These are phyloP conservation scores for Sarocladium strictum DNA, from an alignment of 2,329 filamentous ascomycete species.

Conservation along the genomic window DNA sequence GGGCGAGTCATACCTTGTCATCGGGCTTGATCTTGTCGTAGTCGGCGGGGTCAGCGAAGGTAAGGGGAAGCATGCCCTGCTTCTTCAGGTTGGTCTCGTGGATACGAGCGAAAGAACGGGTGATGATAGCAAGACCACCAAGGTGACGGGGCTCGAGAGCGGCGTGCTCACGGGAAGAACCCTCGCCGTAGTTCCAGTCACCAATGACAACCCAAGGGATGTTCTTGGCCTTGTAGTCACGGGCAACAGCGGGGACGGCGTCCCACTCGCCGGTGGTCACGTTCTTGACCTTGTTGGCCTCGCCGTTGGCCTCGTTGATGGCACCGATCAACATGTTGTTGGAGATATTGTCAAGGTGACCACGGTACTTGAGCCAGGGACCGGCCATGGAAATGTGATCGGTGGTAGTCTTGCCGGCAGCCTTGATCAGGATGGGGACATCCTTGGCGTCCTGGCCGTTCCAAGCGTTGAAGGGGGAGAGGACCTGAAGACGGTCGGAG, in stretches of 20 bases:
- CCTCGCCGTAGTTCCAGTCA: conserved; percentile 92
- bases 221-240: conserved; percentile 97
- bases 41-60: conserved; percentile 88
- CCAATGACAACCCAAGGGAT: conserved; percentile 96
- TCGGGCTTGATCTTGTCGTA: conserved; percentile 95
- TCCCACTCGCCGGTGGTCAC: conserved; percentile 75
- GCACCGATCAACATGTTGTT: conserved; percentile 99
- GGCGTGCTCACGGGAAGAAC: conserved; percentile 94
- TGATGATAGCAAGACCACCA: conserved; percentile 94
- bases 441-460: conserved; percentile 82
- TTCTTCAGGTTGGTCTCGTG: conserved; percentile 99
- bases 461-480: conserved; percentile 82
- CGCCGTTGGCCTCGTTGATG: conserved; percentile 89
- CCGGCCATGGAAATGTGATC: conserved; percentile 98
- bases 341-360: conserved; percentile 98
- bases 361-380: conserved; percentile 97
- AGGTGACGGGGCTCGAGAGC: conserved; percentile 96
- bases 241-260: conserved; percentile 86
- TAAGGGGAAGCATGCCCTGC: conserved; percentile 99
- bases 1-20: conserved; percentile 57
- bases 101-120: conserved; percentile 93
- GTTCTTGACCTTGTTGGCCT: conserved; percentile 98
- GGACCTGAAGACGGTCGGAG: conserved; percentile 90
- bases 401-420: conserved; percentile 91
- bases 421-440: conserved; percentile 93